These are phyloP conservation scores for Fermentozyma sake DNA, from an alignment of 1,139 yeast species.

Conservation along the genomic window DNA sequence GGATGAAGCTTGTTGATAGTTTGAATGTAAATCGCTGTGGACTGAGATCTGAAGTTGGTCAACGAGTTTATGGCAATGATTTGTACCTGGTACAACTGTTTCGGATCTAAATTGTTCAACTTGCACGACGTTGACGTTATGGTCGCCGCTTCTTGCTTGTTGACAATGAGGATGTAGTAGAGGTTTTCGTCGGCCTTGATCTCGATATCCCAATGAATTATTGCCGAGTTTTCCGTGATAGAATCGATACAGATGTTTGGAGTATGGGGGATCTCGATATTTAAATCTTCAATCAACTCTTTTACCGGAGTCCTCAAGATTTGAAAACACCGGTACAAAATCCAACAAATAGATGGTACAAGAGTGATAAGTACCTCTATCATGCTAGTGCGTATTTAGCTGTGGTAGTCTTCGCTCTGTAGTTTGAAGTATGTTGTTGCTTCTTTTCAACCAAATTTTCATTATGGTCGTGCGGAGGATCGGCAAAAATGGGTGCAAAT, in stretches of 20 bases:
- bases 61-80: conserved; percentile 36
- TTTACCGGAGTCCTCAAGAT: conserved; percentile 36
- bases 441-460: too few relatives aligned
- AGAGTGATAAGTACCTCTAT: conserved; percentile 39
- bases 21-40: conserved; percentile 26
- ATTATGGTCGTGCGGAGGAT: too few relatives aligned
- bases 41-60: conserved; percentile 35
- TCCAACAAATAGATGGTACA: conserved; percentile 41
- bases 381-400: too few relatives aligned
- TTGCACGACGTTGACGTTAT: conserved; percentile 35
- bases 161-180: conserved; percentile 32
- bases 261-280: conserved; percentile 40
- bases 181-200: conserved; percentile 28
- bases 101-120: conserved; percentile 27
- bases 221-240: conserved; percentile 25
- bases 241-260: conserved; percentile 40
- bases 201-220: conserved; percentile 43
- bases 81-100: conserved; percentile 32
- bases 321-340: conserved; percentile 35
- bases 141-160: conserved; percentile 36
- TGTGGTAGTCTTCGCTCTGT: too few relatives aligned
- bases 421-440: too few relatives aligned
- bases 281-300: conserved; percentile 31
- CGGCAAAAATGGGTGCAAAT: too few relatives aligned
- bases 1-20: conserved; percentile 5